A percentile compares a stretch with the other conserved stretches of the same genome.
These are phyloP conservation scores for Polyporus tsugae DNA, from an alignment of 1,284 basidiomycete genomes.

Conservation along the genomic window DNA sequence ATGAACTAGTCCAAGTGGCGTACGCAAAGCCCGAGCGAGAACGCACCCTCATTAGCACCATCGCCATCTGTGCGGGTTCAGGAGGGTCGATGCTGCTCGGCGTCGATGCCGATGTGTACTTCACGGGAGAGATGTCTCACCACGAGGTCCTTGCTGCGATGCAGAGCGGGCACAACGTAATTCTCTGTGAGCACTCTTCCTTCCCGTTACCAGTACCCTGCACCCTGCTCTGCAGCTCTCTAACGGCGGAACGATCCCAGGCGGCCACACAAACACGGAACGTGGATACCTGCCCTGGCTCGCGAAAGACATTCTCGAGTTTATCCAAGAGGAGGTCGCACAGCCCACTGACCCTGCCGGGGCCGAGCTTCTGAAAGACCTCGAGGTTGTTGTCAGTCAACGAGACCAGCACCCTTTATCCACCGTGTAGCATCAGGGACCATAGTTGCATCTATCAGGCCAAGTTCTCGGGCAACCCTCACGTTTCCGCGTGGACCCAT, in stretches of 20 bases:
- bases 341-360: slow-evolving; percentile 38
- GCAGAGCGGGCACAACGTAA: slow-evolving; percentile 76
- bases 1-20: slow-evolving; percentile 77
- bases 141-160: slow-evolving; percentile 86
- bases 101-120: slow-evolving; percentile 80
- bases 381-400: slow-evolving; percentile 66
- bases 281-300: slow-evolving; percentile 84
- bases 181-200: slow-evolving; percentile 66
- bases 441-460: slow-evolving; percentile 11
- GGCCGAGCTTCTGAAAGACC: slow-evolving; percentile 33
- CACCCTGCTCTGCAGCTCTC: slow-evolving; percentile 11
- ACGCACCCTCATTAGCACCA: slow-evolving; percentile 47
- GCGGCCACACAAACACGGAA: slow-evolving; percentile 83
- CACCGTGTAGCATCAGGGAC: slow-evolving; percentile 41
- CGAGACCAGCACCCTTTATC: slow-evolving; percentile 68
- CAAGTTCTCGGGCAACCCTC: slow-evolving; percentile 1
- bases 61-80: slow-evolving; percentile 89
- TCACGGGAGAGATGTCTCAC: slow-evolving; percentile 94
- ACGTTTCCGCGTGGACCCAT: background rate
- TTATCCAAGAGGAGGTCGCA: slow-evolving; percentile 49
- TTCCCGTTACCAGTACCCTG: background rate
- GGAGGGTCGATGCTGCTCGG: slow-evolving; percentile 79
- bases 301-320: slow-evolving; percentile 64
- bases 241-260: slow-evolving; percentile 29
- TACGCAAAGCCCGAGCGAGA: slow-evolving; percentile 49